A percentile compares a stretch with the other conserved stretches of the same genome.
Conservation (phyloP, 805 yeast genomes). For the Kluyveromyces lactis region DNA sequence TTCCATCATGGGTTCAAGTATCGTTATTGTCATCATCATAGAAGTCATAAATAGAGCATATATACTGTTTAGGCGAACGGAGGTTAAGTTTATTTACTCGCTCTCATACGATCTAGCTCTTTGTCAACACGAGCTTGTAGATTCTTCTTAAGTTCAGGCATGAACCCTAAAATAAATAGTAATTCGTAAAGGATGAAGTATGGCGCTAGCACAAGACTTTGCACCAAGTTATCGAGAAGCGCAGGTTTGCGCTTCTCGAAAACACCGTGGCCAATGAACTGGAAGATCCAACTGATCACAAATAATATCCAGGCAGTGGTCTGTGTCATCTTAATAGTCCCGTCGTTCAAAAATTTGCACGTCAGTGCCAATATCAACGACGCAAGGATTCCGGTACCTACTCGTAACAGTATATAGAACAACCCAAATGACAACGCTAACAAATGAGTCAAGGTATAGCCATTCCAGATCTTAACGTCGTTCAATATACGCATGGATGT, state of each 20-base stretch:
- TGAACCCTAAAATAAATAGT: slow-evolving; percentile 58
- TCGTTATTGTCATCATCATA: too few species aligned
- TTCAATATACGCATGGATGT: slow-evolving; percentile 31
- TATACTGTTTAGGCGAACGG: too few species aligned
- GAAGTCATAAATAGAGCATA: too few species aligned
- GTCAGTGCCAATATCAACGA: slow-evolving; percentile 33
- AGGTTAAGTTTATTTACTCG: too few species aligned
- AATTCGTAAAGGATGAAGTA: slow-evolving; percentile 78
- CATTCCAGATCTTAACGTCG: slow-evolving; percentile 11
- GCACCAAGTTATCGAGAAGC: slow-evolving; percentile 68
- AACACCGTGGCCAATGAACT: slow-evolving; percentile 80
- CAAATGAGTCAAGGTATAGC: slow-evolving; percentile 40
- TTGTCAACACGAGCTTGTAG: slow-evolving; percentile 42
- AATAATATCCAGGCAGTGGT: slow-evolving; percentile 33
- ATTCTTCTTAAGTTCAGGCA: slow-evolving; percentile 39
- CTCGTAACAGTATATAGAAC: slow-evolving; percentile 55
- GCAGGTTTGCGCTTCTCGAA: slow-evolving; percentile 86
- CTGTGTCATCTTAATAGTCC: slow-evolving; percentile 10
- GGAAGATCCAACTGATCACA: slow-evolving; percentile 63
- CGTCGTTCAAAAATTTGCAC: slow-evolving; percentile 16
- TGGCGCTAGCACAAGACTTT: slow-evolving; percentile 86
- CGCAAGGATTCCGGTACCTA: slow-evolving; percentile 38
- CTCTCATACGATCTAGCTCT: slow-evolving; percentile 5
- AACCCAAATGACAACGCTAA: slow-evolving; percentile 40
- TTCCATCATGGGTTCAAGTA: too few species aligned